Evolutionary conservation across 1,284 basidiomycete species (phyloP).

Genomic region (Anthracocystis panici-leucophaei): DNA sequence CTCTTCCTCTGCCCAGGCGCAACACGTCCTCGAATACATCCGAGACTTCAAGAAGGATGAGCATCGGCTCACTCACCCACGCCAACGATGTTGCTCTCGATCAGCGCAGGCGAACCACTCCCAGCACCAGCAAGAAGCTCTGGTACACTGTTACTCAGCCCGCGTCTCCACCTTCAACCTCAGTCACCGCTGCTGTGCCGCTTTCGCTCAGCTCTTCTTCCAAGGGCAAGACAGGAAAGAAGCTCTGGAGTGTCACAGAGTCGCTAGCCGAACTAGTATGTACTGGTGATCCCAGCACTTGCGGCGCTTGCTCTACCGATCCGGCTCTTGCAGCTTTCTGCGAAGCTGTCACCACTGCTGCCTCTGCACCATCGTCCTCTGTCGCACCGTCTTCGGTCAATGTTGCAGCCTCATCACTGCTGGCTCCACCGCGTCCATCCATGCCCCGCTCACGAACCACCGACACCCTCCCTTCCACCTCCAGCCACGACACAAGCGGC

Average conservation of each 20-base stretch:
- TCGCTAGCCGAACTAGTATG: conserved; percentile 35
- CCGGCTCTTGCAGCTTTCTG: conserved; percentile 58
- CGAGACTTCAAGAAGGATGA: conserved; percentile 37
- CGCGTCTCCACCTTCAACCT: conserved; percentile 11
- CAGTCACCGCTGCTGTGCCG: conserved; percentile 18
- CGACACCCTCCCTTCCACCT: conserved; percentile 9
- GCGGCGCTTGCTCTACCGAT: conserved; percentile 53
- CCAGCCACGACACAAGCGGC: conserved; percentile 1
- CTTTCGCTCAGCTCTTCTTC: conserved; percentile 16
- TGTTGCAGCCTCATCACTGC: background rate
- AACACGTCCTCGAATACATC: conserved; percentile 5
- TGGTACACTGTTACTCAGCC: conserved; percentile 46
- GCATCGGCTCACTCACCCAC: conserved; percentile 46
- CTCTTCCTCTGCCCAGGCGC: conserved; percentile 37
- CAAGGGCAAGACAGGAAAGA: conserved; percentile 22
- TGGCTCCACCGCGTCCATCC: conserved; percentile 14
- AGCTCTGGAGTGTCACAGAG: conserved; percentile 30
- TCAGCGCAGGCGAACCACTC: conserved; percentile 15
- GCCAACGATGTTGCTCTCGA: conserved; percentile 28
- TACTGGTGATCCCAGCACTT: conserved; percentile 55
- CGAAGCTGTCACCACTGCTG: conserved; percentile 46
- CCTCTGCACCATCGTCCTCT: conserved; percentile 9
- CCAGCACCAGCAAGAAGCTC: conserved; percentile 24
- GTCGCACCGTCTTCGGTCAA: background rate
- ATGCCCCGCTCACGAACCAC: conserved; percentile 30